A percentile compares a stretch with the other conserved stretches of the same genome.
Conservation (phyloP, 1,284 basidiomycete genomes). For the Fomitopsis palustris region DNA sequence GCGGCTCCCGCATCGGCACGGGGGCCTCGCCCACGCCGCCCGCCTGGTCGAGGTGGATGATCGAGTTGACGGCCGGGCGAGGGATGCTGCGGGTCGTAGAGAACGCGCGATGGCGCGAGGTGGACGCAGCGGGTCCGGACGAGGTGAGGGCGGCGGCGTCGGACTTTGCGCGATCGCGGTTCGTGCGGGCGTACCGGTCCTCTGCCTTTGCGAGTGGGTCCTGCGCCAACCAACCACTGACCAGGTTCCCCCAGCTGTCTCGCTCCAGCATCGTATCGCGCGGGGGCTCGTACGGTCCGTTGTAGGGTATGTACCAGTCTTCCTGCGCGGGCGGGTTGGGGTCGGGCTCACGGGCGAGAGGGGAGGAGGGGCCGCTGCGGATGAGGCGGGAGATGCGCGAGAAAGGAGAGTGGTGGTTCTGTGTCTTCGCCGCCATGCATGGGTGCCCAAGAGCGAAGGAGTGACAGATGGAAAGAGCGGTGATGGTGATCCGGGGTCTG, state of each 20-base stretch:
- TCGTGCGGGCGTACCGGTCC: constrained; percentile 12
- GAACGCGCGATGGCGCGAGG: constrained; percentile 3
- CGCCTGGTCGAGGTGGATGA: constrained; percentile 38
- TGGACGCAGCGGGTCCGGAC: constrained; percentile 4
- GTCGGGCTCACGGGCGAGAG: constrained; percentile 15
- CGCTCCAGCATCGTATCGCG: constrained; percentile 27
- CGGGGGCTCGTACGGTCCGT: constrained; percentile 53
- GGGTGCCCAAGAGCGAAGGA: constrained; percentile 5
- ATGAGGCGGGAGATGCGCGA: constrained; percentile 34
- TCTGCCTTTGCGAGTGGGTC: constrained; percentile 12
- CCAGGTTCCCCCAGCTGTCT: constrained; percentile 49
- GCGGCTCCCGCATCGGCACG: constrained; percentile 29
- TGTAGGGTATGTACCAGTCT: constrained; percentile 64
- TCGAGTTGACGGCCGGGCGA: constrained; percentile 35
- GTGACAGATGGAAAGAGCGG: constrained; percentile 11
- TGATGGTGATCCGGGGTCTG: constrained; percentile 7
- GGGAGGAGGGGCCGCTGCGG: constrained; percentile 19
- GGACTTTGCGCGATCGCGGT: constrained; percentile 23
- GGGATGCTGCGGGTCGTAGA: constrained; percentile 8
- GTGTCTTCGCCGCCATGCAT: constrained; percentile 22
- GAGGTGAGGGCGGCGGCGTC: constrained; percentile 20
- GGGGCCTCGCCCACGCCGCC: constrained; percentile 64
- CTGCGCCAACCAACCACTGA: constrained; percentile 35
- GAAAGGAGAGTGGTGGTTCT: constrained; percentile 27
- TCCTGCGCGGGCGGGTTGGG: constrained; percentile 28